Conservation (phyloP, 225 moss, liverwort and hornwort genomes). For the Takakia lepidozioides region DNA sequence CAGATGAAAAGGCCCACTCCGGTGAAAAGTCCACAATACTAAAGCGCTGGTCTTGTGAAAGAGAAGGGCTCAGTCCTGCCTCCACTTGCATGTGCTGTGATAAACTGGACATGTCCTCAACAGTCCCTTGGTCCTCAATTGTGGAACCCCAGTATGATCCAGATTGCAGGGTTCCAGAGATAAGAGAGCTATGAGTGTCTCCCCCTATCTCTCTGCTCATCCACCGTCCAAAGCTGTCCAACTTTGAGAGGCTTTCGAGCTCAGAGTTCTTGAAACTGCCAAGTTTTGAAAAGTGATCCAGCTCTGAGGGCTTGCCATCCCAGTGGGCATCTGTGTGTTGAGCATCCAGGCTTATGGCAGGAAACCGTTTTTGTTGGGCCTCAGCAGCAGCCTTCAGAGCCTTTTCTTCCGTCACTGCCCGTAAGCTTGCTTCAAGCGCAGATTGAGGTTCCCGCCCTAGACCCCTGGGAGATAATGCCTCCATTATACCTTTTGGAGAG, state of each 20-base stretch:
- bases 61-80: constrained; percentile 16
- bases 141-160: constrained; percentile 26
- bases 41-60: constrained; percentile 56
- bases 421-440: constrained; percentile 64
- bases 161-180: constrained; percentile 22
- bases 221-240: constrained; percentile 79
- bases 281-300: constrained; percentile 14
- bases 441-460: constrained; percentile 78
- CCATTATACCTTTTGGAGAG: constrained; percentile 63
- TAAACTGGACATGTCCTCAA: constrained; percentile 22
- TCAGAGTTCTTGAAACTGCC: constrained; percentile 9
- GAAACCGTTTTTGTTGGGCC: constrained; percentile 25
- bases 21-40: constrained; percentile 78
- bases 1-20: constrained; percentile 61
- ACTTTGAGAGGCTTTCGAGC: constrained; percentile 22
- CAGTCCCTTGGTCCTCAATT: constrained; percentile 16
- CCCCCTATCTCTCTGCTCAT: constrained; percentile 32
- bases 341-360: constrained; percentile 24
- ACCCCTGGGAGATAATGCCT: constrained; percentile 64
- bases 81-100: constrained; percentile 35
- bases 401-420: constrained; percentile 66
- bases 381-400: constrained; percentile 44
- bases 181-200: constrained; percentile 19
- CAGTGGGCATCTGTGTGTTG: constrained; percentile 11
- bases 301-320: constrained; percentile 1